Percentiles rank a stretch among this genome's conserved stretches.
Conservation (phyloP, 2,329 filamentous ascomycete species). For the Alternaria atra region DNA sequence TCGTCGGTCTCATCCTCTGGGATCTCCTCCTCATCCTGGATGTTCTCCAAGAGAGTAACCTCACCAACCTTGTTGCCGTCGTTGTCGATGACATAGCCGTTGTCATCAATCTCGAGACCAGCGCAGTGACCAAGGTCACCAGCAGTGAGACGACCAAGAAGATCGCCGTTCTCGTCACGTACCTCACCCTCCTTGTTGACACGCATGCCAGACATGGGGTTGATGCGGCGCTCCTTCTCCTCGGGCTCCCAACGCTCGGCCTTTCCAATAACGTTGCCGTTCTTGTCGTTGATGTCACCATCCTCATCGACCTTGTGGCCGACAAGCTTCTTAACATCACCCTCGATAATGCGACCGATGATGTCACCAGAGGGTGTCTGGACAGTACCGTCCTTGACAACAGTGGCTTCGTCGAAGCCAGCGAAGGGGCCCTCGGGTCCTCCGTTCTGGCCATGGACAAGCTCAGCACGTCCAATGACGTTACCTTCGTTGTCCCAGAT, state of each 20-base stretch:
- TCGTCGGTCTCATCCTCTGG: constrained; percentile 62
- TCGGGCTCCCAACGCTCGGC: constrained; percentile 63
- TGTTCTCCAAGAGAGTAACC: constrained; percentile 68
- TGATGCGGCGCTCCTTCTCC: constrained; percentile 64
- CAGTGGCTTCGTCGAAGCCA: constrained; percentile 65
- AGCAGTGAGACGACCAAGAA: constrained; percentile 60
- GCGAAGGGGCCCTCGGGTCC: constrained; percentile 66
- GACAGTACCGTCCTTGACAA: constrained; percentile 67
- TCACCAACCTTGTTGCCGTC: constrained; percentile 71
- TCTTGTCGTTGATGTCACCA: constrained; percentile 63
- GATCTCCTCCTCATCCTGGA: constrained; percentile 65
- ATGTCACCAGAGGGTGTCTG: constrained; percentile 57
- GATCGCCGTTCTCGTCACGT: constrained; percentile 60
- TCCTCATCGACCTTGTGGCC: constrained; percentile 62
- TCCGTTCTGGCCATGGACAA: constrained; percentile 61
- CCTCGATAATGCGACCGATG: constrained; percentile 60
- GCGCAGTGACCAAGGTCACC: constrained; percentile 62
- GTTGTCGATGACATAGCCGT: constrained; percentile 62
- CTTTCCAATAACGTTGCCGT: constrained; percentile 62
- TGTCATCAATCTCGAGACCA: constrained; percentile 63
- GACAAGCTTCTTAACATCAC: constrained; percentile 61
- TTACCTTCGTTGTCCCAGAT: constrained; percentile 71
- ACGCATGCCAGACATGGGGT: constrained; percentile 66
- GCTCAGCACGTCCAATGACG: constrained; percentile 67
- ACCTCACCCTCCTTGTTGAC: constrained; percentile 65